Conservation (phyloP, 2,329 filamentous ascomycete species). For the Xylaria sp. region DNA sequence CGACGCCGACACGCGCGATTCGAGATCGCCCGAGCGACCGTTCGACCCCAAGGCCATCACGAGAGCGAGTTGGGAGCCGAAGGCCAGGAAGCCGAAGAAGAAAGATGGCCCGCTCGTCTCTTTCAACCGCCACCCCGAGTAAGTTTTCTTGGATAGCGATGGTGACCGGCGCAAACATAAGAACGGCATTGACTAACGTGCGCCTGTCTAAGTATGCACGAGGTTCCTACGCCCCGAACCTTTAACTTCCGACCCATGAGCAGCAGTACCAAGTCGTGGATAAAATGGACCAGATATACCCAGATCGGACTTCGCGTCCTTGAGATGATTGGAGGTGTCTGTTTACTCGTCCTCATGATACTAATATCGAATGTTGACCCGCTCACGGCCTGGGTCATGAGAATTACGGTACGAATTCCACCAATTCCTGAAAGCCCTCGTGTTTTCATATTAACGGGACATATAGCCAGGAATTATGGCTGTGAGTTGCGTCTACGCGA, state of each 20-base stretch:
- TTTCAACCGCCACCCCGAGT: conserved; percentile 89
- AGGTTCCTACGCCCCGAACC: conserved; percentile 64
- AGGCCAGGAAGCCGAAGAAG: conserved; percentile 66
- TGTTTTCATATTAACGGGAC: conserved; percentile 20
- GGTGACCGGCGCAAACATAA: not conserved
- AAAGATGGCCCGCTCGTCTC: conserved; percentile 75
- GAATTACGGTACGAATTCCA: conserved; percentile 66
- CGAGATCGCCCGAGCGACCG: conserved; percentile 31
- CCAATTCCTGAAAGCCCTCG: not conserved
- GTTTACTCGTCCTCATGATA: conserved; percentile 75
- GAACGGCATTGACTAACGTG: conserved; percentile 10
- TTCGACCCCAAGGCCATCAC: conserved; percentile 82
- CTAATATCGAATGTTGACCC: conserved; percentile 70
- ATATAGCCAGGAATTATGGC: conserved; percentile 74
- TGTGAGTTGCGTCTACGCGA: conserved; percentile 72
- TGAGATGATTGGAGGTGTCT: conserved; percentile 69
- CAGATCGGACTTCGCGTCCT: conserved; percentile 71
- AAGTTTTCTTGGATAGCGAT: conserved; percentile 44
- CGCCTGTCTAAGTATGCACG: conserved; percentile 54
- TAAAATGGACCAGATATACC: conserved; percentile 68
- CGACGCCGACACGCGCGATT: conserved; percentile 32
- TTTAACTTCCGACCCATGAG: conserved; percentile 68
- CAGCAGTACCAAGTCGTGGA: conserved; percentile 67
- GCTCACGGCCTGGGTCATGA: conserved; percentile 73
- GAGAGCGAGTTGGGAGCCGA: conserved; percentile 72